Base-by-base conservation (phyloP, 2,329 filamentous ascomycete species). In the Aureobasidium subglaciale region DNA sequence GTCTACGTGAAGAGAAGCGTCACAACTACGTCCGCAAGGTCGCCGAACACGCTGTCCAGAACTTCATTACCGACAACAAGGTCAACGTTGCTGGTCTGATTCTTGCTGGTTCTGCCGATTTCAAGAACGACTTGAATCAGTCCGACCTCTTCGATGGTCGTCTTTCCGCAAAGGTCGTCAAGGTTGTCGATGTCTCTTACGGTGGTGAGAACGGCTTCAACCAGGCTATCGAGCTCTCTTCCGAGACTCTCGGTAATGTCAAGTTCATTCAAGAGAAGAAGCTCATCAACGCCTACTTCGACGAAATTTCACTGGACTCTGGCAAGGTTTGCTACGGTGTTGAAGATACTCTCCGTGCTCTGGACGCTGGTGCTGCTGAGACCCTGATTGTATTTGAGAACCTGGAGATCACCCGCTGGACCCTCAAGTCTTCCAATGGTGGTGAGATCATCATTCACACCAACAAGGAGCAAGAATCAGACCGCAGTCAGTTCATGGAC, bases 221-320 rank as follows among this genome's bases (percentile, higher is more conserved):
- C 78, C 95, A 99, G 77, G 93, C 93, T 59, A 99, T 99, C 62
- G 93, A 99, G 70, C 75, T 99, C 66, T 87, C 93, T 24, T 83
- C 90, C 7, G 95, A 99, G 79, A 99, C 93, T 7, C 82, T 99
- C 45, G 88, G 91, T 74, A 99, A 97, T 70, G 93, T 99, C 82
- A 99, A 99, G 77, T 99, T 99, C 73, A 96, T 99, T 71, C 93
- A 99, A 75, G 93, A 99, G 82, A 99, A 99, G 87, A 99, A 96
- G 79, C 84, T 99, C 61, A 99, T 99, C 68, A 92, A 92, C 71
- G 90, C 88, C 71, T 99, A 99, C 80, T 99, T 99, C 67, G 91
- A 99, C 71, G 92, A 99, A 75, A 97, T 99, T 68, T 96, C 90
- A 71, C 90, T 96, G 74, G 93, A 99, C 70, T 96, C 87, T 52